Percentiles rank a stretch among this genome's conserved stretches.
These are phyloP conservation scores for Candida khao-thaluensis DNA, from an alignment of 805 yeast genomes.

Conservation along the genomic window DNA sequence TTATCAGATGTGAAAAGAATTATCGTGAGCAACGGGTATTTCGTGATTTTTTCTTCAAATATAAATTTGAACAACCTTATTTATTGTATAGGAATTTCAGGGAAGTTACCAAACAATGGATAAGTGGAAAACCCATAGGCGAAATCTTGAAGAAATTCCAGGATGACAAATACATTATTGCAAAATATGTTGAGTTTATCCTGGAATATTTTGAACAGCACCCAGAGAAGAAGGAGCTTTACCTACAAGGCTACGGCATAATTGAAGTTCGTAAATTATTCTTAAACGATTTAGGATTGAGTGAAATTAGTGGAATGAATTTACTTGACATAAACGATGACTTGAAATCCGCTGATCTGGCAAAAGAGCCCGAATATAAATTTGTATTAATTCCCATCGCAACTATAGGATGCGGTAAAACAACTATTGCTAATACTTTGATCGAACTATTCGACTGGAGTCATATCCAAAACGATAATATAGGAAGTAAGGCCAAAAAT, in stretches of 20 bases:
- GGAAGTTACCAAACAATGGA: slow-evolving; percentile 69
- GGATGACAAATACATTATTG: slow-evolving; percentile 59
- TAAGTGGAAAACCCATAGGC: slow-evolving; percentile 26
- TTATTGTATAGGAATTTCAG: slow-evolving; percentile 86
- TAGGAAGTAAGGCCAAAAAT: slow-evolving; percentile 46
- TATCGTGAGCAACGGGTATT: background rate
- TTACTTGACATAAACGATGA: slow-evolving; percentile 50
- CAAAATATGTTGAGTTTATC: slow-evolving; percentile 68
- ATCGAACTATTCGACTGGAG: slow-evolving; percentile 56
- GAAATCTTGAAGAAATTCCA: slow-evolving; percentile 37
- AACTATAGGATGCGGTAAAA: slow-evolving; percentile 93
- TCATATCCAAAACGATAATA: slow-evolving; percentile 80
- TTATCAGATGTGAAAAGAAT: slow-evolving; percentile 58
- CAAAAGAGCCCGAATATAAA: slow-evolving; percentile 29
- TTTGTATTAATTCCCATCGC: slow-evolving; percentile 79
- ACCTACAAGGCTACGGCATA: slow-evolving; percentile 62
- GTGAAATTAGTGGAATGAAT: slow-evolving; percentile 54
- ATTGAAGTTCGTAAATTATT: slow-evolving; percentile 70
- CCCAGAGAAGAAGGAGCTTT: slow-evolving; percentile 46
- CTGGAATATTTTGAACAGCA: slow-evolving; percentile 52
- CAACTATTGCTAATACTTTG: slow-evolving; percentile 71
- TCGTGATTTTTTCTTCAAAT: slow-evolving; percentile 80
- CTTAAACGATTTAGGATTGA: slow-evolving; percentile 36
- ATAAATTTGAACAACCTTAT: slow-evolving; percentile 93
- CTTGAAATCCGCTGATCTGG: slow-evolving; percentile 20